Evolutionary conservation across 441 rosid species (phyloP).

Genomic region (Populus hybrid): DNA sequence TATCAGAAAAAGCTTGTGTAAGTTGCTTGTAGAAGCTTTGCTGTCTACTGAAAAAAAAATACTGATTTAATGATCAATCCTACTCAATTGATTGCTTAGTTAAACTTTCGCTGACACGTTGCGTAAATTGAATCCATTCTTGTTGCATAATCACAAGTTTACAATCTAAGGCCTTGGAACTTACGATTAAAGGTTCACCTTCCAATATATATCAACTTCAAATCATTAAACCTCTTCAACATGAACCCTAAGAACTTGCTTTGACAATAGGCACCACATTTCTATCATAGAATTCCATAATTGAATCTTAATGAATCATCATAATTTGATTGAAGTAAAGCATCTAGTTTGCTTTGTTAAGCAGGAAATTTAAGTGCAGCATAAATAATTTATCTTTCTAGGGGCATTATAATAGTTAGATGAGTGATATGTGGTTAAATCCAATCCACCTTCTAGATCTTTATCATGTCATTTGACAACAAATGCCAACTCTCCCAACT

Average conservation of each 20-base stretch:
- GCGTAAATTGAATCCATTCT: conserved; percentile 21
- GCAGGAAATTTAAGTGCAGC: conserved; percentile 36
- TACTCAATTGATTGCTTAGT: conserved; percentile 22
- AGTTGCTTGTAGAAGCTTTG: conserved; percentile 13
- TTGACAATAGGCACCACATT: conserved; percentile 24
- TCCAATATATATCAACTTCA: conserved; percentile 21
- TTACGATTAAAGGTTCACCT: conserved; percentile 28
- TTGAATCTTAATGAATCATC: conserved; percentile 28
- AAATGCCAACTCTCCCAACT: neutral
- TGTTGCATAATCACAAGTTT: conserved; percentile 25
- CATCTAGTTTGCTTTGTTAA: conserved; percentile 34
- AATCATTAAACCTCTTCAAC: conserved; percentile 29
- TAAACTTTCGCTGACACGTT: conserved; percentile 17
- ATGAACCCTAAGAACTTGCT: conserved; percentile 25
- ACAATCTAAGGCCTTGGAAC: conserved; percentile 27
- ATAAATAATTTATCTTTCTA: conserved; percentile 9
- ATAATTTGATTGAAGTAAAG: conserved; percentile 31
- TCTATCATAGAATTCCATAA: conserved; percentile 26
- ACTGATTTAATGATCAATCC: conserved; percentile 12
- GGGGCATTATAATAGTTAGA: conserved; percentile 11
- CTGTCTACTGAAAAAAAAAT: conserved; percentile 6
- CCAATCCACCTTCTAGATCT: neutral
- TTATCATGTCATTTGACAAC: neutral
- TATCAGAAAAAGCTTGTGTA: conserved; percentile 6
- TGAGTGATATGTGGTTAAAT: conserved; percentile 7